phyloP scores from a whole-genome alignment of 1,284 basidiomycete genomes.

The Apiotrichum akiyoshidainum region DNA sequence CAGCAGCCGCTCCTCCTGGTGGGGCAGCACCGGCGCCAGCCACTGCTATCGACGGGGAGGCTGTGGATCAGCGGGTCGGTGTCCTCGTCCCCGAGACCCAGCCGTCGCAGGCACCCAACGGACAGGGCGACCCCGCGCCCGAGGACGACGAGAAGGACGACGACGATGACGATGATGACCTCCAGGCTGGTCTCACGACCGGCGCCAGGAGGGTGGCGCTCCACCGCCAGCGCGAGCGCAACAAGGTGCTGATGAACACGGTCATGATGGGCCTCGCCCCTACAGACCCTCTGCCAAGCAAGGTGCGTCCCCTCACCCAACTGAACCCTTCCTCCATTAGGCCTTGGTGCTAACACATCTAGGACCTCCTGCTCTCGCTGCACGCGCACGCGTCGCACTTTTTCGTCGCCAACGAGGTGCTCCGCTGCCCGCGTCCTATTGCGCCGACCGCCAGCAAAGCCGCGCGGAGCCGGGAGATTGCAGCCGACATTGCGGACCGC shows the following conservation, averaged over 20 bases:
- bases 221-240: neutral
- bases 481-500: neutral
- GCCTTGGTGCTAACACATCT: neutral
- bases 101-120: no score
- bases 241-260: neutral
- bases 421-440: conserved; percentile 10
- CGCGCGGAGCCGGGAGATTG: neutral
- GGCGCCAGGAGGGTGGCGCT: neutral
- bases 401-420: conserved; percentile 14
- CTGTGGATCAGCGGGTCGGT: no score
- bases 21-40: no score
- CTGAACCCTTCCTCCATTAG: no score
- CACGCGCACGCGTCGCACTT: conserved; percentile 26
- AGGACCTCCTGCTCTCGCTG: conserved; percentile 26
- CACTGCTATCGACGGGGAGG: no score
- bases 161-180: no score
- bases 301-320: neutral
- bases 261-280: neutral
- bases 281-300: neutral
- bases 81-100: no score
- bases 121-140: no score
- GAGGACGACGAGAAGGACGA: no score
- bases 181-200: no score
- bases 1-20: no score
- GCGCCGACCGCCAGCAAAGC: neutral